Evolutionary conservation across 345 rosid species (phyloP).

Genomic region (Firmiana major): DNA sequence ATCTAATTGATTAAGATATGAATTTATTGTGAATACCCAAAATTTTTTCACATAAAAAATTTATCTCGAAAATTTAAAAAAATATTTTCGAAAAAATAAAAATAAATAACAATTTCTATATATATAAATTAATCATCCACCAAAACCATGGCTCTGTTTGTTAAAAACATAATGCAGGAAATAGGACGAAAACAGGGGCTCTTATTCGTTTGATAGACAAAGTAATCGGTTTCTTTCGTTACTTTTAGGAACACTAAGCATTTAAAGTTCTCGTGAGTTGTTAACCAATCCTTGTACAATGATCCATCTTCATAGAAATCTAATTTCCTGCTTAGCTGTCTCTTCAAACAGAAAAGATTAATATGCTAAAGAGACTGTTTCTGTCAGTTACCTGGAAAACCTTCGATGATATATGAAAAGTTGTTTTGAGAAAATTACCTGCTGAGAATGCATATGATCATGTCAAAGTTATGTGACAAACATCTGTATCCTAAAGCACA

Average conservation of each 20-base stretch:
- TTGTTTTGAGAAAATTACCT: too few species aligned
- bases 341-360: not conserved
- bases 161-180: too few species aligned
- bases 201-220: not conserved
- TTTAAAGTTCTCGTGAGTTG: slow-evolving; percentile 1
- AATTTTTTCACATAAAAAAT: too few species aligned
- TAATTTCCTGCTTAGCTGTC: not conserved
- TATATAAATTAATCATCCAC: too few species aligned
- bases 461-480: not conserved
- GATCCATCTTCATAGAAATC: not conserved
- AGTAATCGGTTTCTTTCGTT: not conserved
- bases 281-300: not conserved
- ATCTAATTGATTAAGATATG: too few species aligned
- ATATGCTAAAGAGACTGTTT: not conserved
- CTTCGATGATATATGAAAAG: not conserved
- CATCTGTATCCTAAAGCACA: not conserved
- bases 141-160: too few species aligned
- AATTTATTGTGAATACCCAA: too few species aligned
- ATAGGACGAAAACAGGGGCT: not conserved
- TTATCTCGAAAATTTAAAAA: too few species aligned
- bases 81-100: too few species aligned
- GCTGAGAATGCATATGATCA: not conserved
- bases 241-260: not conserved
- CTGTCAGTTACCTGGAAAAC: not conserved
- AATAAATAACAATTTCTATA: too few species aligned